Conservation (phyloP, 176 grass and related monocot genomes). For the Pontederia crassipes region DNA sequence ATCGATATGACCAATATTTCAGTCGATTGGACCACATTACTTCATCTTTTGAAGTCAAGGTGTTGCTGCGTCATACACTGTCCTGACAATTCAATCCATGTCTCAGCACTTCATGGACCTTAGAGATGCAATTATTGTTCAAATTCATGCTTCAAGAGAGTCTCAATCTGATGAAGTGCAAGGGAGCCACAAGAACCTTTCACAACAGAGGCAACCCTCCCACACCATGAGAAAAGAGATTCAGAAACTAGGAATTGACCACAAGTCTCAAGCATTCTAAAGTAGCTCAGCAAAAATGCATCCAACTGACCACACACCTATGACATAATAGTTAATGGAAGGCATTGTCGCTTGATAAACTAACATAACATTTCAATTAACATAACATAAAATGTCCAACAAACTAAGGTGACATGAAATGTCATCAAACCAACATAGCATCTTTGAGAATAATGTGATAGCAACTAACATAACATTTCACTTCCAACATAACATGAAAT, state of each 20-base stretch:
- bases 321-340: no score
- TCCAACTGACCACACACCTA: no score
- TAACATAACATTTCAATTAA: no score
- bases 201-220: background rate
- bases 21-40: slow-evolving; percentile 49
- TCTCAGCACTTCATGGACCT: slow-evolving; percentile 71
- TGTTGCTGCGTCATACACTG: slow-evolving; percentile 54
- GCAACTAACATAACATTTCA: no score
- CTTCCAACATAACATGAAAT: no score
- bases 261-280: no score
- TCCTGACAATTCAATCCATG: slow-evolving; percentile 82
- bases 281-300: no score
- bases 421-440: no score
- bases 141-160: slow-evolving; percentile 24
- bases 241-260: slow-evolving; percentile 24
- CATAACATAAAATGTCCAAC: no score
- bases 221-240: slow-evolving; percentile 27
- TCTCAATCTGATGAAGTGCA: background rate
- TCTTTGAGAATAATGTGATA: no score
- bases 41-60: slow-evolving; percentile 53
- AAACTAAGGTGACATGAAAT: no score
- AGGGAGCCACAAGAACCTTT: background rate
- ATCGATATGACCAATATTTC: slow-evolving; percentile 62
- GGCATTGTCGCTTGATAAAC: no score
- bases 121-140: slow-evolving; percentile 50